These are phyloP conservation scores for Umbelopsis sp. DNA, from an alignment of 371 early-diverging fungal genomes.

Conservation along the genomic window DNA sequence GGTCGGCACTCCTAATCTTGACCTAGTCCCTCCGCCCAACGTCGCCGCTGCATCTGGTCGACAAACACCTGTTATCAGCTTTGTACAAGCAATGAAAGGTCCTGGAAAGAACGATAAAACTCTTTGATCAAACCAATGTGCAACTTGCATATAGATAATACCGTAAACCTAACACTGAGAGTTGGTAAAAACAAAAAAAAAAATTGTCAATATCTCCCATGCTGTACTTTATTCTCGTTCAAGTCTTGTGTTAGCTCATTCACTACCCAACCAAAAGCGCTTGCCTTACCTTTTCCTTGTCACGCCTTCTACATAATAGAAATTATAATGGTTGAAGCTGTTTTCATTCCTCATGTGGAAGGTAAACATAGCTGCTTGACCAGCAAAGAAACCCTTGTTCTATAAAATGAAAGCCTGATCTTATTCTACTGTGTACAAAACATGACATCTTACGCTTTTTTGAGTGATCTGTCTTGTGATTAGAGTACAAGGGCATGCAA, in stretches of 20 bases:
- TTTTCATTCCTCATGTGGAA: no score
- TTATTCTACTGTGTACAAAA: no score
- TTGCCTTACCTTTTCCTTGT: background rate
- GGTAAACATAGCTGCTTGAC: no score
- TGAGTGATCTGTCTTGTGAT: no score
- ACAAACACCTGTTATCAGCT: conserved; percentile 15
- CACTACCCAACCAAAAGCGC: background rate
- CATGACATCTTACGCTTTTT: no score
- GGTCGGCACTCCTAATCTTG: conserved; percentile 4
- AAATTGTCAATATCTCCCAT: background rate
- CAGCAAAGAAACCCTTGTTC: no score
- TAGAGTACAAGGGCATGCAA: no score
- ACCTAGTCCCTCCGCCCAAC: background rate
- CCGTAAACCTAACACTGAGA: conserved; percentile 4
- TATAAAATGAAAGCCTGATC: no score
- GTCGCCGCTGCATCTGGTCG: background rate
- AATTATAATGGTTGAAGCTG: background rate
- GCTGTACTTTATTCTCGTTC: conserved; percentile 5
- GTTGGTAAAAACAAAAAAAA: no score
- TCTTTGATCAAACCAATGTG: background rate
- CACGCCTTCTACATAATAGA: background rate
- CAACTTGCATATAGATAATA: conserved; percentile 12
- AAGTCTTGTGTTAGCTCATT: background rate
- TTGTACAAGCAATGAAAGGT: conserved; percentile 16
- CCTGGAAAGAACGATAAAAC: conserved; percentile 13